Percentiles rank a stretch among this genome's conserved stretches.
phyloP scores from a whole-genome alignment of 176 grass and related monocot genomes.

The Thinopyrum elongatum region DNA sequence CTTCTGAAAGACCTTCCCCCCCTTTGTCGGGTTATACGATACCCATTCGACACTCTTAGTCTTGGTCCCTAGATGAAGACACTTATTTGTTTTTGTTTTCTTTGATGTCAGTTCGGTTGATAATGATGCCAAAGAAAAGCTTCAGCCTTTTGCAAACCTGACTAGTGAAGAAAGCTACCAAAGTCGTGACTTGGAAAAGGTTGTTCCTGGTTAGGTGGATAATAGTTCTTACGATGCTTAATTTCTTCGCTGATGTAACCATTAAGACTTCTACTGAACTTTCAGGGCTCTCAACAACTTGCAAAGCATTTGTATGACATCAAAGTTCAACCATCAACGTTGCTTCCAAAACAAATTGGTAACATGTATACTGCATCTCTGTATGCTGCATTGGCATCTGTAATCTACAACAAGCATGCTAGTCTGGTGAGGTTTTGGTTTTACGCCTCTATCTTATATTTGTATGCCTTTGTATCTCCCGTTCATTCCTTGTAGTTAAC shows the following conservation, averaged over 20 bases:
- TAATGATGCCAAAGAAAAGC: slow-evolving; percentile 61
- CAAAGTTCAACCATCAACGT: slow-evolving; percentile 79
- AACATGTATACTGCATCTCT: slow-evolving; percentile 92
- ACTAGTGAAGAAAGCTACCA: slow-evolving; percentile 72
- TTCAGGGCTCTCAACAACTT: slow-evolving; percentile 91
- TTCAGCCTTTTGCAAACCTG: slow-evolving; percentile 62
- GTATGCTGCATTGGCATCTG: slow-evolving; percentile 74
- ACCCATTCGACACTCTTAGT: neutral
- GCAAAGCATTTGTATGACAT: slow-evolving; percentile 72
- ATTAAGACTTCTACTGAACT: slow-evolving; percentile 9
- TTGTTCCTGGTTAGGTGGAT: neutral
- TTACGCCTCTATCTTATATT: slow-evolving; percentile 4
- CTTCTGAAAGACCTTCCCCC: neutral
- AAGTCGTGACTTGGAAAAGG: slow-evolving; percentile 82
- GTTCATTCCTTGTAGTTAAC: neutral
- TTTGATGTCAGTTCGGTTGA: slow-evolving; percentile 56
- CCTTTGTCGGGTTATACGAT: neutral
- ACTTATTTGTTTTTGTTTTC: slow-evolving; percentile 3
- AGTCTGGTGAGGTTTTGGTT: slow-evolving; percentile 49
- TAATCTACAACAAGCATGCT: slow-evolving; percentile 62
- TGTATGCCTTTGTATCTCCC: slow-evolving; percentile 10
- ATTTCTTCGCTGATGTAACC: slow-evolving; percentile 26
- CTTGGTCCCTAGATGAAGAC: neutral
- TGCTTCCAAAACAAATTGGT: slow-evolving; percentile 79
- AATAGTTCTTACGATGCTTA: slow-evolving; percentile 32